Evolutionary conservation across 139 green algal species (phyloP).

Genomic region (Chlorella sp.): DNA sequence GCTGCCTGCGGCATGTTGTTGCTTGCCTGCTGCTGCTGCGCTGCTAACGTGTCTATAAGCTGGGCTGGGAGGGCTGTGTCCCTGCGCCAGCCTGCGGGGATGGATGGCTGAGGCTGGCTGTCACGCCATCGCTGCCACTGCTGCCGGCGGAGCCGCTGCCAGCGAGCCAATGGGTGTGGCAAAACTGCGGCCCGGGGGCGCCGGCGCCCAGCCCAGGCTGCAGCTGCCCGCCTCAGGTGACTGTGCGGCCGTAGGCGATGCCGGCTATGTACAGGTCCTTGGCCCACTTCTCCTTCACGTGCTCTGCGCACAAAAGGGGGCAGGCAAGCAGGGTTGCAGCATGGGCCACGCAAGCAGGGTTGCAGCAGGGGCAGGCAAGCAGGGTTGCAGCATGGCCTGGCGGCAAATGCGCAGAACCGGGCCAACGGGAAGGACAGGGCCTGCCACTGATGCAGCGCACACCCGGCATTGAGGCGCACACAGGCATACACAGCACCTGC

Average conservation of each 20-base stretch:
- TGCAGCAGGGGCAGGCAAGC: neutral
- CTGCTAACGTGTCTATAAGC: too few species aligned
- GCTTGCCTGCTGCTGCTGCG: too few species aligned
- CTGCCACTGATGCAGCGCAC: neutral
- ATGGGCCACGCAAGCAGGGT: neutral
- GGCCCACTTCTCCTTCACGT: constrained; percentile 76
- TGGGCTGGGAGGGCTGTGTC: neutral
- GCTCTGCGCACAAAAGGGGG: constrained; percentile 30
- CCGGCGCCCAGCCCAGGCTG: too few species aligned
- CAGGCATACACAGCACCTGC: too few species aligned
- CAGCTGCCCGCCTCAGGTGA: constrained; percentile 1
- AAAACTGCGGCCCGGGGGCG: too few species aligned
- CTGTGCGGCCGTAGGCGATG: constrained; percentile 80
- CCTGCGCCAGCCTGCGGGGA: too few species aligned
- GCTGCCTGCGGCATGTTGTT: too few species aligned
- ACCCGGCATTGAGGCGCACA: neutral
- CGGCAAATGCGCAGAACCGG: neutral
- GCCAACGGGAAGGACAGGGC: too few species aligned
- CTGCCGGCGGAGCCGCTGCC: too few species aligned
- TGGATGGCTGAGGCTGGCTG: too few species aligned
- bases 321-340: neutral
- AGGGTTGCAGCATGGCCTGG: neutral
- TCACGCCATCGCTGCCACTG: too few species aligned
- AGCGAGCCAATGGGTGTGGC: too few species aligned
- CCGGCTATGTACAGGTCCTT: constrained; percentile 94